Evolutionary conservation across 768 basidiomycete species (phyloP).

Genomic region (Termitomyces sp.): DNA sequence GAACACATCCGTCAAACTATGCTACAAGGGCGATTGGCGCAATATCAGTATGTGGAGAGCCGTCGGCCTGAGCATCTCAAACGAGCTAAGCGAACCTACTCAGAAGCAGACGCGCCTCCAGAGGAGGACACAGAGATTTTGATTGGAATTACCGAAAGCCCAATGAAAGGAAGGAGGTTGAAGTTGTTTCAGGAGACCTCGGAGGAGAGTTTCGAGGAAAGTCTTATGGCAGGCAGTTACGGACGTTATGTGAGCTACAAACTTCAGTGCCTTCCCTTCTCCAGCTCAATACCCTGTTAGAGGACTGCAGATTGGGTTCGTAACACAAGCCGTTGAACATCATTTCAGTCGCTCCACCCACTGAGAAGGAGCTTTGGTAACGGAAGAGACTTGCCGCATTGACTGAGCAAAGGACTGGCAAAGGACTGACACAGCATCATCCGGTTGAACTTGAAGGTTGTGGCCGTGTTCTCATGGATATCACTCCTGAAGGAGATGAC

Average conservation of each 20-base stretch:
- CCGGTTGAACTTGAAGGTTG: constrained; percentile 65
- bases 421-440: constrained; percentile 40
- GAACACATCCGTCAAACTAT: constrained; percentile 55
- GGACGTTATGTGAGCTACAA: constrained; percentile 58
- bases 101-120: constrained; percentile 34
- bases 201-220: constrained; percentile 83
- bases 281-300: constrained; percentile 24
- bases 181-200: constrained; percentile 80
- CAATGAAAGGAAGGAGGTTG: constrained; percentile 67
- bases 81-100: constrained; percentile 47
- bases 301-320: constrained; percentile 61
- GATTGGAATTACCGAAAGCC: constrained; percentile 67
- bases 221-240: constrained; percentile 79
- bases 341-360: constrained; percentile 35
- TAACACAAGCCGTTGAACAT: constrained; percentile 47
- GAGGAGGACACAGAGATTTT: constrained; percentile 30
- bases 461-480: constrained; percentile 68
- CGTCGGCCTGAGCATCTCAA: constrained; percentile 72
- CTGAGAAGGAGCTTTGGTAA: constrained; percentile 65
- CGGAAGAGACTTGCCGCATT: constrained; percentile 70
- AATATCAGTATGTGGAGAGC: constrained; percentile 52
- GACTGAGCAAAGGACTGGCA: constrained; percentile 30
- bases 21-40: constrained; percentile 45
- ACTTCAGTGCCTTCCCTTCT: neutral
- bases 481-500: constrained; percentile 37